A percentile compares a stretch with the other conserved stretches of the same genome.
These are phyloP conservation scores for Lanmaoa rubissima DNA, from an alignment of 768 basidiomycete species.

Conservation along the genomic window DNA sequence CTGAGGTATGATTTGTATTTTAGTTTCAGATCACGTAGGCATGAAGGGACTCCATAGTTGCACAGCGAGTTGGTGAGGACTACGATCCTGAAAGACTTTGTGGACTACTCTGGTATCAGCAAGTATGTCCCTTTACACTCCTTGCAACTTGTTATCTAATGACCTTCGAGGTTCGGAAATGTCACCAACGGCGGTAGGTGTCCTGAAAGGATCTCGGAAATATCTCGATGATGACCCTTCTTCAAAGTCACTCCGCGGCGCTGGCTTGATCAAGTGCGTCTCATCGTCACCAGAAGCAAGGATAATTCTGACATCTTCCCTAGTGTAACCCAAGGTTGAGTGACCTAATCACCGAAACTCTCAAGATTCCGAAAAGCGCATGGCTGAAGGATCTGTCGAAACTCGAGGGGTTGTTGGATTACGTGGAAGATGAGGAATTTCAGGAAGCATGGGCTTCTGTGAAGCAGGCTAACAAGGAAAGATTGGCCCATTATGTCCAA, in stretches of 20 bases:
- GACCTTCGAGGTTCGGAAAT: constrained; percentile 61
- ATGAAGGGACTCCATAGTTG: constrained; percentile 41
- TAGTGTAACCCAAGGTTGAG: constrained; percentile 90
- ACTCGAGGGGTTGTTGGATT: constrained; percentile 74
- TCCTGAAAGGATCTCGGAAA: background rate
- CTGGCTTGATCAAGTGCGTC: constrained; percentile 77
- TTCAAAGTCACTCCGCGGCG: constrained; percentile 80
- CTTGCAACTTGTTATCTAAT: constrained; percentile 12
- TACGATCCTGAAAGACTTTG: constrained; percentile 88
- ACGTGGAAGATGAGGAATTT: constrained; percentile 73
- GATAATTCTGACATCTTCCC: background rate
- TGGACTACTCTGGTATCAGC: constrained; percentile 86
- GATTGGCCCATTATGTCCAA: constrained; percentile 76
- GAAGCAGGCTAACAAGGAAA: constrained; percentile 89
- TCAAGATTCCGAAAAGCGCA: constrained; percentile 66
- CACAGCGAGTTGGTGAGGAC: constrained; percentile 87
- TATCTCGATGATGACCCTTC: background rate
- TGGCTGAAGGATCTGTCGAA: constrained; percentile 86
- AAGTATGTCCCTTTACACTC: constrained; percentile 42
- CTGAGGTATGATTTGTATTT: constrained; percentile 52
- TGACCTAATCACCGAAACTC: constrained; percentile 77
- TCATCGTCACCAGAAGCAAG: background rate
- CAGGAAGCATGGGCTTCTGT: constrained; percentile 77
- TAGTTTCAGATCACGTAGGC: background rate
- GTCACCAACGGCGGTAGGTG: constrained; percentile 89